These are phyloP conservation scores for Nicotiana tabacum DNA, from an alignment of 257 asterid genomes.

Conservation along the genomic window DNA sequence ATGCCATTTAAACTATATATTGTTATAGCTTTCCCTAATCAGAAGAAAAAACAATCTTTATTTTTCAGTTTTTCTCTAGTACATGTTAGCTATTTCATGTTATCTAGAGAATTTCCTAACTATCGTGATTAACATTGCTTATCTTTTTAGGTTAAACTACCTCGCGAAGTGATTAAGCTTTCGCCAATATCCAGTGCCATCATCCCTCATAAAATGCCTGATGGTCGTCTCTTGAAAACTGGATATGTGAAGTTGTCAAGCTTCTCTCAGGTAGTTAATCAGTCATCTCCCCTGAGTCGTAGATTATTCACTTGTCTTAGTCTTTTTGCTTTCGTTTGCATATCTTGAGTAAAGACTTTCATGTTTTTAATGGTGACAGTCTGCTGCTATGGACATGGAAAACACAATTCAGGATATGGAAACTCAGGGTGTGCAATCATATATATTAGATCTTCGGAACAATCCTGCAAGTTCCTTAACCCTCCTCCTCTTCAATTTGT, in stretches of 20 bases:
- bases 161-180: constrained; percentile 79
- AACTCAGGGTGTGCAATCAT: constrained; percentile 85
- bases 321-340: background rate
- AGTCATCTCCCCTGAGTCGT: background rate
- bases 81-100: background rate
- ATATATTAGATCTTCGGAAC: constrained; percentile 83
- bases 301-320: background rate
- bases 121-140: background rate
- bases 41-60: background rate
- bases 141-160: constrained; percentile 55
- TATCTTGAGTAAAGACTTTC: background rate
- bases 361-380: constrained; percentile 33
- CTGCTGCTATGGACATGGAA: constrained; percentile 86
- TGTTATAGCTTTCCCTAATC: too few species aligned
- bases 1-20: background rate
- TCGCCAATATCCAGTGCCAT: constrained; percentile 77
- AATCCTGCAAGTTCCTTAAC: constrained; percentile 56
- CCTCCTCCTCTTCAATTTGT: background rate
- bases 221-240: constrained; percentile 64
- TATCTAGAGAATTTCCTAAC: background rate
- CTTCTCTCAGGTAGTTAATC: constrained; percentile 67
- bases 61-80: background rate
- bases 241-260: constrained; percentile 80
- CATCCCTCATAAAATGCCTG: constrained; percentile 57
- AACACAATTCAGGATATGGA: constrained; percentile 76